Evolutionary conservation across 192 early-diverging fungal species (phyloP).

Genomic region (Gigaspora rosea): DNA sequence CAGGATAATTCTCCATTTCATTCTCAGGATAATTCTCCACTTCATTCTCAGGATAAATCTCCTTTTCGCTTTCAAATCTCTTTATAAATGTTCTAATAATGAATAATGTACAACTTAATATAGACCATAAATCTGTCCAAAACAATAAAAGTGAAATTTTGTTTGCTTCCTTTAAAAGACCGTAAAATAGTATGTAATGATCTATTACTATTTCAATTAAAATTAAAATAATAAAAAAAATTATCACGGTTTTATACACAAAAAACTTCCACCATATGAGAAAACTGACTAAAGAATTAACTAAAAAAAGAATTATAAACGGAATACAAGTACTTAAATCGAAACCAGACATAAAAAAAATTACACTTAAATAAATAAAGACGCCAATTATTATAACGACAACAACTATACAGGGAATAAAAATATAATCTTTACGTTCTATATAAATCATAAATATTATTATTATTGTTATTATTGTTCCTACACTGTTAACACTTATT

Average conservation of each 20-base stretch:
- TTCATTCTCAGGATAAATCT: neutral
- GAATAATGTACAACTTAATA: constrained; percentile 8
- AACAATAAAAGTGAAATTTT: constrained; percentile 25
- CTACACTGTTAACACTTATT: neutral
- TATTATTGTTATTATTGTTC: neutral
- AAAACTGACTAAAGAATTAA: no score
- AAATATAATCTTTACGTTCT: neutral
- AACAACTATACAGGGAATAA: neutral
- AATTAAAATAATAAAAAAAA: neutral
- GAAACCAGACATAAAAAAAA: no score
- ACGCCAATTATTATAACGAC: neutral
- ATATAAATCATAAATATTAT: neutral
- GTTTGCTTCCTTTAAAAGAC: neutral
- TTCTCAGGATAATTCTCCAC: neutral
- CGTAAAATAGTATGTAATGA: constrained; percentile 5
- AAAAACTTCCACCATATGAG: neutral
- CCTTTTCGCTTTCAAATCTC: neutral
- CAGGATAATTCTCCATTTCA: no score
- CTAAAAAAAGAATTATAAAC: no score
- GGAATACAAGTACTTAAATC: no score
- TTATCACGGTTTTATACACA: neutral
- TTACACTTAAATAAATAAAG: no score
- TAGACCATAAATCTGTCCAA: constrained; percentile 18
- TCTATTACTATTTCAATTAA: neutral
- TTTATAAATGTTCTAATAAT: neutral